Percentiles rank a stretch among this genome's conserved stretches.
phyloP scores from a whole-genome alignment of 2,329 filamentous ascomycete species.

The Penicillium sumatraense region DNA sequence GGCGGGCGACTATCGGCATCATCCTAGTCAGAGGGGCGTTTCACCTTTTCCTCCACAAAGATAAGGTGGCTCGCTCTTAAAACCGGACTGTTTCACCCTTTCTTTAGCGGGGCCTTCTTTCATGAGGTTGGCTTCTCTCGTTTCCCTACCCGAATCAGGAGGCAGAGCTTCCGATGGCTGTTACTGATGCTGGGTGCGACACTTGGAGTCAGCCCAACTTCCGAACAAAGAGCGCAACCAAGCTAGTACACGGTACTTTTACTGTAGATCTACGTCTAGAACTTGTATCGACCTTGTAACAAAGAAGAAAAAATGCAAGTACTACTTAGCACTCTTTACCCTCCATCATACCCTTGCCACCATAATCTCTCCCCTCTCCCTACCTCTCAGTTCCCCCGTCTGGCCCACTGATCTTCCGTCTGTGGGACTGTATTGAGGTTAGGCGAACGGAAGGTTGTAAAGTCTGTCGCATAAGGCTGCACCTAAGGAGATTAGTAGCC shows the following conservation, averaged over 20 bases:
- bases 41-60: constrained; percentile 17
- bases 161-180: not conserved
- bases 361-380: not conserved
- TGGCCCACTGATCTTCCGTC: not conserved
- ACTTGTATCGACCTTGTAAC: not conserved
- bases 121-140: not conserved
- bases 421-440: not conserved
- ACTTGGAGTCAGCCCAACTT: constrained; percentile 1
- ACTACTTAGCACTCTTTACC: not conserved
- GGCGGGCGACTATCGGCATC: constrained; percentile 4
- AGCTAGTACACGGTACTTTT: not conserved
- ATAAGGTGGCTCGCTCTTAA: constrained; percentile 14
- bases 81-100: constrained; percentile 9
- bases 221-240: not conserved
- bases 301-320: not conserved
- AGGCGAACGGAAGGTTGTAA: not conserved
- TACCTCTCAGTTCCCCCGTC: not conserved
- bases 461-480: not conserved
- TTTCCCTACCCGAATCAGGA: constrained; percentile 3
- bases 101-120: constrained; percentile 3
- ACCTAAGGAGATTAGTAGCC: not conserved
- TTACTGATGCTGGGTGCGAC: not conserved
- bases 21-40: constrained; percentile 14
- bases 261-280: not conserved
- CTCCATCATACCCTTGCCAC: not conserved